Percentiles rank a stretch among this genome's conserved stretches.
phyloP scores from a whole-genome alignment of 1,284 basidiomycete genomes.

The Schizophyllum amplum region DNA sequence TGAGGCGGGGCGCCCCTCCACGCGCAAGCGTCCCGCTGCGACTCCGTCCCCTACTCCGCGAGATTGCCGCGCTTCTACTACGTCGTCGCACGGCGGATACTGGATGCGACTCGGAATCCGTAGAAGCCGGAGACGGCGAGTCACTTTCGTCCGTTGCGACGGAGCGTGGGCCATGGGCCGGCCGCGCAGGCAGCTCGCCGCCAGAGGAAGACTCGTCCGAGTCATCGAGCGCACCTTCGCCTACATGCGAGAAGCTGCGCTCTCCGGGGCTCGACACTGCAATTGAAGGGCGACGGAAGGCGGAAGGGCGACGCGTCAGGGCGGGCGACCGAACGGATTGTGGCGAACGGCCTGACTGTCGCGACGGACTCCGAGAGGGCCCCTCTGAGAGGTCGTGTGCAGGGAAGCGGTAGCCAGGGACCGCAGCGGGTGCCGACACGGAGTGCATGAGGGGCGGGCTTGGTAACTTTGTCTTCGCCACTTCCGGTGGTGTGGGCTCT shows the following conservation, averaged over 20 bases:
- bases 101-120: constrained; percentile 8
- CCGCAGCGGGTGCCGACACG: constrained; percentile 33
- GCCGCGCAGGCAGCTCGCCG: constrained; percentile 17
- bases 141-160: constrained; percentile 23
- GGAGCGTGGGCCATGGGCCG: constrained; percentile 23
- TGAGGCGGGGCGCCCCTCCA: not conserved
- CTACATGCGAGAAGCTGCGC: constrained; percentile 49
- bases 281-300: constrained; percentile 21
- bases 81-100: not conserved
- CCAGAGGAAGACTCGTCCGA: constrained; percentile 51
- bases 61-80: not conserved
- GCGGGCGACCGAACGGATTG: constrained; percentile 46
- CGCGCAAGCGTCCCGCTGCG: constrained; percentile 27
- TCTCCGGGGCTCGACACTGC: constrained; percentile 16
- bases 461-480: constrained; percentile 11
- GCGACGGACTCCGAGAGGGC: constrained; percentile 24
- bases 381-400: not conserved
- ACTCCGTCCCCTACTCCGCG: constrained; percentile 14
- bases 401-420: constrained; percentile 19
- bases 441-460: constrained; percentile 22
- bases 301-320: constrained; percentile 20
- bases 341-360: constrained; percentile 32
- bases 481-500: constrained; percentile 18
- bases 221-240: constrained; percentile 70
- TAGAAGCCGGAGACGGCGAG: constrained; percentile 15